Percentiles rank a stretch among this genome's conserved stretches.
These are phyloP conservation scores for Polytrichum formosum DNA, from an alignment of 225 moss, liverwort and hornwort genomes.

Conservation along the genomic window DNA sequence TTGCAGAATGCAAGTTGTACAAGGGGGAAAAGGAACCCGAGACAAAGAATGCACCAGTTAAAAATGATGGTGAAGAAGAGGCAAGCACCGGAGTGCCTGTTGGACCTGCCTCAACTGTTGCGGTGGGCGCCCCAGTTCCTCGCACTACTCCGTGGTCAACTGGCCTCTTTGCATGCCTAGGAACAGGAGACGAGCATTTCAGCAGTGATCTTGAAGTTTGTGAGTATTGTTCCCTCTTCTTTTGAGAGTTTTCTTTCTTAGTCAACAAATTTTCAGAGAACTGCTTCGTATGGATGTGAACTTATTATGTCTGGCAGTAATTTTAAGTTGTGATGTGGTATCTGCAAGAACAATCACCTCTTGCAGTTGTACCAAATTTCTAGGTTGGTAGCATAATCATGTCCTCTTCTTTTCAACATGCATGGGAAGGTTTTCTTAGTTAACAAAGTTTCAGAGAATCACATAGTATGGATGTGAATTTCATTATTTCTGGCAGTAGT, in stretches of 20 bases:
- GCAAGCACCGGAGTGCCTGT: conserved; percentile 41
- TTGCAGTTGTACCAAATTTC: too few relatives aligned
- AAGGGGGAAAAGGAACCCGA: conserved; percentile 89
- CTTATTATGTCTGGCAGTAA: too few relatives aligned
- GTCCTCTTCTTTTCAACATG: too few relatives aligned
- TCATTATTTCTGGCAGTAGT: too few relatives aligned
- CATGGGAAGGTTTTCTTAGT: too few relatives aligned
- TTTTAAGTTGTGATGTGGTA: too few relatives aligned
- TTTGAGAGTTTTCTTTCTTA: background rate
- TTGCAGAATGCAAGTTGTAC: conserved; percentile 58
- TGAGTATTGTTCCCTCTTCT: conserved; percentile 32
- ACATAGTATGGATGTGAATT: too few relatives aligned
- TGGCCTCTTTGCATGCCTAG: conserved; percentile 57
- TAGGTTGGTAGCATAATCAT: too few relatives aligned
- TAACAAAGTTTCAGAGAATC: too few relatives aligned
- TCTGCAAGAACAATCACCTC: too few relatives aligned
- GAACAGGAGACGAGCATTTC: conserved; percentile 64
- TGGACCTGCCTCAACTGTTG: conserved; percentile 42
- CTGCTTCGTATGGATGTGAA: too few relatives aligned
- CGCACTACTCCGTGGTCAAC: conserved; percentile 78
- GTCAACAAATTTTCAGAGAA: too few relatives aligned
- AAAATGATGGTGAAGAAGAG: conserved; percentile 30
- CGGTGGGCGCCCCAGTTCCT: conserved; percentile 63
- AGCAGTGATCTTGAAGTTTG: conserved; percentile 92
- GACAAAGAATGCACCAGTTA: conserved; percentile 44